Conservation (phyloP, 176 grass and related monocot species). For the Miscanthus lutarioriparius region DNA sequence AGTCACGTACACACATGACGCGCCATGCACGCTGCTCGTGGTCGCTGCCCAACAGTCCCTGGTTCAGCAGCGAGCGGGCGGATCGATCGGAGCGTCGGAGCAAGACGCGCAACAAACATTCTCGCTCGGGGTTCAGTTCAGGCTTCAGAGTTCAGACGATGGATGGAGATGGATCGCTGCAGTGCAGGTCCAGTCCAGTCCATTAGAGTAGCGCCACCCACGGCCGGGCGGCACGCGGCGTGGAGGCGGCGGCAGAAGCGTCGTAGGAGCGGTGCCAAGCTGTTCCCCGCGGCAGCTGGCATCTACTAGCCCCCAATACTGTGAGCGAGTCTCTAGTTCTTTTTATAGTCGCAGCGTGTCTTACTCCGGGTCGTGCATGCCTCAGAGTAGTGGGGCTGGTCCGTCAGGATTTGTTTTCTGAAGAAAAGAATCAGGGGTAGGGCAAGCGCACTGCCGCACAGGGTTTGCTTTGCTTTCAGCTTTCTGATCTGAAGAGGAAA, state of each 20-base stretch:
- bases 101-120: neutral
- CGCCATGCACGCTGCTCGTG: neutral
- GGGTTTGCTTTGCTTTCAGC: neutral
- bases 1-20: neutral
- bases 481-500: neutral
- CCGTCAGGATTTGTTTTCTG: neutral
- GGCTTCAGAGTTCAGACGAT: neutral
- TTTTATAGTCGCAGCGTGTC: neutral
- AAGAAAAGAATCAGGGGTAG: neutral
- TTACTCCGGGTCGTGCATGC: neutral
- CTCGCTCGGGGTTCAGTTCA: neutral
- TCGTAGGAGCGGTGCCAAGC: neutral
- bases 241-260: neutral
- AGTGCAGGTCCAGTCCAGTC: neutral
- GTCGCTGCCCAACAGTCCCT: neutral
- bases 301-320: neutral
- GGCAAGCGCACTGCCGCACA: neutral
- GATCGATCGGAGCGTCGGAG: neutral
- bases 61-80: neutral
- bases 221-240: neutral
- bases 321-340: neutral
- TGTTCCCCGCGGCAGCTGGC: neutral
- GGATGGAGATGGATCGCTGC: neutral
- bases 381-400: neutral
- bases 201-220: neutral